A percentile compares a stretch with the other conserved stretches of the same genome.
phyloP scores from a whole-genome alignment of 345 rosid species.

The Rhodamnia argentea region DNA sequence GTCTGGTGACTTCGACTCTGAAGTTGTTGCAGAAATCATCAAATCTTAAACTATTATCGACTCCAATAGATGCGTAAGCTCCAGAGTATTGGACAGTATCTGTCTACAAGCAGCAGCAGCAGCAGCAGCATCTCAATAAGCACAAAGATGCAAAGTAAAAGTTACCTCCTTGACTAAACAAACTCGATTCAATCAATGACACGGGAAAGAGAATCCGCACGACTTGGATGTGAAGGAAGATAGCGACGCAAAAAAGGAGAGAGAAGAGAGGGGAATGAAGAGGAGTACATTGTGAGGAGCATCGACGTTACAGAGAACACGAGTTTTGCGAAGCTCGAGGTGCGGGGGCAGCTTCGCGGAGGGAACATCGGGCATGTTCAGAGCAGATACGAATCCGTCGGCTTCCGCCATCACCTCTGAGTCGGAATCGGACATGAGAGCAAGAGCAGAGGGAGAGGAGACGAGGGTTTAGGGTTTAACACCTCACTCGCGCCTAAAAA shows the following conservation, averaged over 20 bases:
- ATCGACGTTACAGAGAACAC: slow-evolving; percentile 54
- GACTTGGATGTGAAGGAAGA: background rate
- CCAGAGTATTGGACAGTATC: slow-evolving; percentile 53
- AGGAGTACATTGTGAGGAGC: slow-evolving; percentile 65
- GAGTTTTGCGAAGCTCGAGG: slow-evolving; percentile 53
- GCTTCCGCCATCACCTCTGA: slow-evolving; percentile 6
- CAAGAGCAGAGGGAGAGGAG: background rate
- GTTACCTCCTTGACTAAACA: background rate
- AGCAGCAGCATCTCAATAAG: background rate
- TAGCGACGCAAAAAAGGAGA: background rate
- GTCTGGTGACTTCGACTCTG: slow-evolving; percentile 40
- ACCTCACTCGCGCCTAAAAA: background rate
- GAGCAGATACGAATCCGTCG: slow-evolving; percentile 9
- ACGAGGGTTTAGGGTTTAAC: slow-evolving; percentile 15
- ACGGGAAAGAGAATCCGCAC: background rate
- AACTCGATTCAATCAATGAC: background rate
- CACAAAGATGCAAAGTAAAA: background rate
- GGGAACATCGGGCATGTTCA: slow-evolving; percentile 66
- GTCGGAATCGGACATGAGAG: background rate
- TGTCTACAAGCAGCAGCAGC: slow-evolving; percentile 40
- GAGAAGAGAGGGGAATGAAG: background rate
- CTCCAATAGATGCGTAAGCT: slow-evolving; percentile 68
- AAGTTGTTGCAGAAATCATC: slow-evolving; percentile 46
- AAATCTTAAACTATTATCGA: slow-evolving; percentile 51
- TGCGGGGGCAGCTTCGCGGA: slow-evolving; percentile 61